These are phyloP conservation scores for Noccaea bulbosa DNA, from an alignment of 345 rosid genomes.

Conservation along the genomic window DNA sequence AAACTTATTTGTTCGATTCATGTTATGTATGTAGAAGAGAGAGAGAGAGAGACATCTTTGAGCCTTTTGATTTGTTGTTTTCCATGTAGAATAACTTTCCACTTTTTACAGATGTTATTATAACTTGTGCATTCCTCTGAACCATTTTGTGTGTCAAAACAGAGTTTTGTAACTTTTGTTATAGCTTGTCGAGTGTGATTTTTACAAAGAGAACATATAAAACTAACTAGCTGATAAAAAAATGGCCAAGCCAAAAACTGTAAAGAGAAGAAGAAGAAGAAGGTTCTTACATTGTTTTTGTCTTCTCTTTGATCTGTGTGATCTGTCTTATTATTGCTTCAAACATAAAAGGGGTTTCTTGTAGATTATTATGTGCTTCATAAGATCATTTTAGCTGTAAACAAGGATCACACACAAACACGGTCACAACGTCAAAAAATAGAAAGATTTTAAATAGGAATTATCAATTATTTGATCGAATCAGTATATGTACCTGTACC, in stretches of 20 bases:
- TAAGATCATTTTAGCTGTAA: conserved; percentile 44
- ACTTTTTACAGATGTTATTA: conserved; percentile 25
- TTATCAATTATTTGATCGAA: conserved; percentile 5
- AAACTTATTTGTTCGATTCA: conserved; percentile 36
- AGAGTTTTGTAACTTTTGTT: conserved; percentile 27
- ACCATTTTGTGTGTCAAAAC: conserved; percentile 29
- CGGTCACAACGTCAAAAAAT: conserved; percentile 7
- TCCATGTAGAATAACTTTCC: conserved; percentile 33
- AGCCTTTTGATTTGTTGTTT: conserved; percentile 25
- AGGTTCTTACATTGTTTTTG: conserved; percentile 38
- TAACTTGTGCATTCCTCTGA: conserved; percentile 42
- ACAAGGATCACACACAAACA: conserved; percentile 16
- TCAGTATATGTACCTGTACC: conserved; percentile 56
- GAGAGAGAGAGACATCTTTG: conserved; percentile 8
- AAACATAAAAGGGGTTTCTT: conserved; percentile 25
- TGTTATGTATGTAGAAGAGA: conserved; percentile 54
- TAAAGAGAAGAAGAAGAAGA: conserved; percentile 30
- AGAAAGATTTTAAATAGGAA: not conserved
- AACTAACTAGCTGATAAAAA: conserved; percentile 18
- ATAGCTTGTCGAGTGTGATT: conserved; percentile 32
- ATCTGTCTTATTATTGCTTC: conserved; percentile 41
- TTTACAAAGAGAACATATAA: conserved; percentile 34
- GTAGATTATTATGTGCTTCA: conserved; percentile 12
- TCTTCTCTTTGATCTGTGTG: conserved; percentile 36
- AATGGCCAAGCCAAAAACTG: conserved; percentile 34